These are phyloP conservation scores for Fusarium pininemorale DNA, from an alignment of 2,329 filamentous ascomycete genomes.

Conservation along the genomic window DNA sequence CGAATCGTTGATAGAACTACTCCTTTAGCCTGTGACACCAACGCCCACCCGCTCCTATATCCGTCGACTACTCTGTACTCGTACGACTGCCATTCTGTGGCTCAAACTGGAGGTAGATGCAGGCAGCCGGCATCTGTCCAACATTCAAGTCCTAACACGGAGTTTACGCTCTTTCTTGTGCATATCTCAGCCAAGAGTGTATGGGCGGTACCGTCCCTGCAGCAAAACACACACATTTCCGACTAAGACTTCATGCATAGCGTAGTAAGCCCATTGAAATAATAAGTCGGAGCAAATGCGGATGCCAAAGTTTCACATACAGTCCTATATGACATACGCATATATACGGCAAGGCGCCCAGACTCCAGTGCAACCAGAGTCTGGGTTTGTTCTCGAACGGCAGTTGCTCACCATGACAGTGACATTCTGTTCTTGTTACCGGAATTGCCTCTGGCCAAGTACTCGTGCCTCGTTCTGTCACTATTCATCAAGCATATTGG, in stretches of 20 bases:
- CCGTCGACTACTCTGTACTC: conserved; percentile 16
- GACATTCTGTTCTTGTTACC: not conserved
- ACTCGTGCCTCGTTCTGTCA: not conserved
- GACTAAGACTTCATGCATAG: conserved; percentile 8
- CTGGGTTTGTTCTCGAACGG: not conserved
- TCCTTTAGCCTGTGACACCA: conserved; percentile 20
- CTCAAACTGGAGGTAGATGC: conserved; percentile 29
- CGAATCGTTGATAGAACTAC: conserved; percentile 20
- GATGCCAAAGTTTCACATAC: conserved; percentile 4
- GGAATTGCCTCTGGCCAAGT: not conserved
- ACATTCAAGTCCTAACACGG: conserved; percentile 14
- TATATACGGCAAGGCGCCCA: not conserved
- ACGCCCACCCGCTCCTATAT: conserved; percentile 22
- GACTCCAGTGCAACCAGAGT: not conserved
- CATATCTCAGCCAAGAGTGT: conserved; percentile 1
- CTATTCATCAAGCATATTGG: not conserved
- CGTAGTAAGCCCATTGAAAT: conserved; percentile 1
- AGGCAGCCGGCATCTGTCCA: conserved; percentile 17
- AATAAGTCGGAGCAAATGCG: not conserved
- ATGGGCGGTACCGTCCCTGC: conserved; percentile 40
- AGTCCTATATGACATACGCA: not conserved
- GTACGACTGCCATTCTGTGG: conserved; percentile 33
- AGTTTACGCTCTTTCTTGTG: conserved; percentile 8
- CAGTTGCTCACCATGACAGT: not conserved
- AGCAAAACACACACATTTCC: conserved; percentile 35